Base-by-base conservation (phyloP, 2,329 filamentous ascomycete genomes). In the Xylaria sp. region DNA sequence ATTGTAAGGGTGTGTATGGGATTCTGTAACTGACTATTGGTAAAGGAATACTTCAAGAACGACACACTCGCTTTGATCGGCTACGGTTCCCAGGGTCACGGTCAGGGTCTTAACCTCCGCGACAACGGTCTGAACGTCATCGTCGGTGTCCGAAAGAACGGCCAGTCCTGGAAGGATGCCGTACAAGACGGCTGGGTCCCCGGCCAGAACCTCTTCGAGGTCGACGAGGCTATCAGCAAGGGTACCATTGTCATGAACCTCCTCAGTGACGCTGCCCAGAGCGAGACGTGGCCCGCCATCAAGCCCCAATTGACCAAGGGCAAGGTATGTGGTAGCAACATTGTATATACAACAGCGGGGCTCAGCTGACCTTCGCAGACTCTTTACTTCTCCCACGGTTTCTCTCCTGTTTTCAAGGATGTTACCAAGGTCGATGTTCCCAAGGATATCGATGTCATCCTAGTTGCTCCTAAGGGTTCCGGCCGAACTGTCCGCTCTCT, bases 81-180 rank as follows among this genome's bases (percentile, higher is more conserved):
- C 79, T 99, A 99, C 83, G 95, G 85, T 76, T 97, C 94, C 69
- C 94, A 97, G 85, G 95, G 95, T 75, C 95, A 99, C 87, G 95
- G 95, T 73, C 95, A 99, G 85, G 96, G 95, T 80, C 92, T 99
- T 69, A 99, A 99, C 89, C 91, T 99, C 79, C 94, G 95, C 82
- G 95, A 99, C 88, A 97, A 99, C 84, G 95, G 95, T 79, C 88
- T 99, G 73, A 98, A 98, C 81, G 95, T 99, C 83, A 97, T 99
- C 78, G 87, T 99, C 75, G 95, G 95, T 86, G 95, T 99, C 78
- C 92, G 95, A 78, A 98, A 98, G 90, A 90, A 95, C 82, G 95
- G 95, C 79, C 89, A 94, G 79, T 98, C 95, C 73, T 99, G 95
- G 95, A 93, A 97, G 84, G 95, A 99, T 80, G 95, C 95, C 74